A percentile compares a stretch with the other conserved stretches of the same genome.
Conservation (phyloP, 2,329 filamentous ascomycete species). For the Pseudocercospora pini-densiflorae region DNA sequence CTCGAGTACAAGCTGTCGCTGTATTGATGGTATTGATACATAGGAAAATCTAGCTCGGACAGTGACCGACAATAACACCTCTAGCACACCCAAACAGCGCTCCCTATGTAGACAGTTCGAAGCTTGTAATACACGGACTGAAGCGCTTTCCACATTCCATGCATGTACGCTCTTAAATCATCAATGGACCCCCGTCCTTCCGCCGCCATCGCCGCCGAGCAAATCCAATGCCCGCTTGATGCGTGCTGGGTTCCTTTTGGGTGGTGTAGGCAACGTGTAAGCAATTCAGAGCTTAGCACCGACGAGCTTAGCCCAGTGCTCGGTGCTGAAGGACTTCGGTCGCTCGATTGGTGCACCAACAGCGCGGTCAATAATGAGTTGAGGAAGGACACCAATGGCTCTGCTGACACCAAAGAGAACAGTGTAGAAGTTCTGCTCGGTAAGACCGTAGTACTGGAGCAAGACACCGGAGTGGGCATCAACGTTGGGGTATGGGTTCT, state of each 20-base stretch:
- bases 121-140: conserved; percentile 22
- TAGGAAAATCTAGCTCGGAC: conserved; percentile 24
- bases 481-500: conserved; percentile 99
- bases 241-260: conserved; percentile 18
- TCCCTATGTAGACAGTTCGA: conserved; percentile 19
- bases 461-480: conserved; percentile 99
- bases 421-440: conserved; percentile 99
- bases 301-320: conserved; percentile 92
- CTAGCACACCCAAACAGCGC: conserved; percentile 18
- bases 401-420: conserved; percentile 99
- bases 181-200: conserved; percentile 17
- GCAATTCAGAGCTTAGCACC: conserved; percentile 80
- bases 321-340: conserved; percentile 98
- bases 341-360: conserved; percentile 96
- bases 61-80: conserved; percentile 20
- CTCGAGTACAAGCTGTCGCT: conserved; percentile 17
- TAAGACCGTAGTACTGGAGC: conserved; percentile 99
- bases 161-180: conserved; percentile 9
- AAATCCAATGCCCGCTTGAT: conserved; percentile 32
- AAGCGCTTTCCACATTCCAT: conserved; percentile 9
- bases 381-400: conserved; percentile 96
- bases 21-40: conserved; percentile 18
- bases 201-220: conserved; percentile 36
- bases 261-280: conserved; percentile 17
- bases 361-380: conserved; percentile 99